Base-by-base conservation (phyloP, 73 alveolate species). In the Paramecium tetraurelia region DNA sequence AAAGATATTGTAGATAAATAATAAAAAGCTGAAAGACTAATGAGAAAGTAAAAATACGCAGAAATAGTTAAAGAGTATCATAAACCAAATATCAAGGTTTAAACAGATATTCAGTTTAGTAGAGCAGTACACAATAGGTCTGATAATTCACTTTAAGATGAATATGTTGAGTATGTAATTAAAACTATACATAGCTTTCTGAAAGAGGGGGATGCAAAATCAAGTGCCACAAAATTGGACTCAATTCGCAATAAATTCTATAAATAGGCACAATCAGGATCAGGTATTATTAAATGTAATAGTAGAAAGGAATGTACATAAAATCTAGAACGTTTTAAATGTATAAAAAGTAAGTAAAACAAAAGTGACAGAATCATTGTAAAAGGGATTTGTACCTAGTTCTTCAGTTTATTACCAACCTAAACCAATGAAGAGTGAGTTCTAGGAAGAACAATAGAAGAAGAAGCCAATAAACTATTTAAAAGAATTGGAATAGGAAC, bases 31-130 rank as follows among this genome's bases (percentile, higher is more conserved):
- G 58, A 38, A 75, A 38, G 38, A 38, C 6, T 38, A 21, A 16
- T 38, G 29, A 75, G 58, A 36, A 75, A 75, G 12, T 20, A 75
- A 33, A 75, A 75, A 41, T 75, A 75, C 35, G 87, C 87, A 16
- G 87, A 75, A 75, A n/a, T 75, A 41, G 87, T 75, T 20, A 75
- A 75, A 38, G 58, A 75, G 22, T 75, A 38, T 41, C 87, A 75
- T 75, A 75, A 75, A 41, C 87, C 87, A 31, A 33, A 31, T 24
- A 33, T 63, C 16, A 63, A 63, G 9, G 48, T 33, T 27, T 63
- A 63, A 63, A 63, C 84, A 9, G 84, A 63, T 63, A 27, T 63
- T 63, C 22, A 63, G 11, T 63, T 63, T 33, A 63, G 84, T 20
- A 21, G 84, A 33, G 48, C 48, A 0, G 16, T 27, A 31, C 44